These are phyloP conservation scores for Tinospora cordifolia DNA, from an alignment of 164 flowering plant genomes.

Conservation along the genomic window DNA sequence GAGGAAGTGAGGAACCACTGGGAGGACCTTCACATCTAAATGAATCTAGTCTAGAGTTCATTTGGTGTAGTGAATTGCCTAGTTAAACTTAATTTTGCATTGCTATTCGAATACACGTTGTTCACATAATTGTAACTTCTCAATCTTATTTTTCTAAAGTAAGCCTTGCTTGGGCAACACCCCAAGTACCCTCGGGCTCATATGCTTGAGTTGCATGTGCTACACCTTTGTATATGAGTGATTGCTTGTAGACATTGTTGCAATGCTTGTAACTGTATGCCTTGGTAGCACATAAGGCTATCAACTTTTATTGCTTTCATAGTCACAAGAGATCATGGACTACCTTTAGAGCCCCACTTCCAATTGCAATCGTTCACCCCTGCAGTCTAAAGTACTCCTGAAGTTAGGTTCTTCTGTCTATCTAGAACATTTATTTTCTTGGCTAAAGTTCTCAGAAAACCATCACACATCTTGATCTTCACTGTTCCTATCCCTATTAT, in stretches of 20 bases:
- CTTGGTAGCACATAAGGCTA: not conserved
- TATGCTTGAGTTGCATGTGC: too few species aligned
- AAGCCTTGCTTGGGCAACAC: too few species aligned
- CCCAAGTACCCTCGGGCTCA: too few species aligned
- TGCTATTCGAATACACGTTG: too few species aligned
- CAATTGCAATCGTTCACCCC: not conserved
- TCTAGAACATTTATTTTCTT: not conserved
- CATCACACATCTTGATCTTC: conserved; percentile 1
- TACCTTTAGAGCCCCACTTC: not conserved
- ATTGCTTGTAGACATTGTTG: not conserved
- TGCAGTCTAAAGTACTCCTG: not conserved
- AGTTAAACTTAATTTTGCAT: too few species aligned
- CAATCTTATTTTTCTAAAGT: too few species aligned
- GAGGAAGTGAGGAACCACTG: too few species aligned
- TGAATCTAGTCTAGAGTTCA: too few species aligned
- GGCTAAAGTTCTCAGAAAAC: not conserved
- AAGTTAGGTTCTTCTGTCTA: conserved; percentile 4
- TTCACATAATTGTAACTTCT: too few species aligned
- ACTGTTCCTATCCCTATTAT: not conserved
- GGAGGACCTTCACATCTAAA: too few species aligned
- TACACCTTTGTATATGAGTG: too few species aligned
- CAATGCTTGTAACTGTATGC: not conserved
- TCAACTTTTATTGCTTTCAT: not conserved
- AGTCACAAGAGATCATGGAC: not conserved
- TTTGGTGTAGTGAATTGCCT: too few species aligned